Evolutionary conservation across 768 basidiomycete species (phyloP).

Genomic region (Hortiboletus flavorubellus): DNA sequence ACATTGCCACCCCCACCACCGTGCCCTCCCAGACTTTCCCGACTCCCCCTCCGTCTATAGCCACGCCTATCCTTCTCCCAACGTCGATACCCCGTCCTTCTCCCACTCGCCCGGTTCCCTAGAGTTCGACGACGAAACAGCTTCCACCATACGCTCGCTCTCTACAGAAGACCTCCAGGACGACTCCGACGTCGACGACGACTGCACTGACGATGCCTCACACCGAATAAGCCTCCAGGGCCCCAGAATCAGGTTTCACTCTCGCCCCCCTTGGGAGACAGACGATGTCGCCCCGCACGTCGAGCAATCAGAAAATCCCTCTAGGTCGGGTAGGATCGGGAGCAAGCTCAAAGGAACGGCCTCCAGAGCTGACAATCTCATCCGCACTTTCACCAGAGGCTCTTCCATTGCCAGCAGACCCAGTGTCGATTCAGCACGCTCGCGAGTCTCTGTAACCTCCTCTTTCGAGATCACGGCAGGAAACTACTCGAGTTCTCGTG

Average conservation of each 20-base stretch:
- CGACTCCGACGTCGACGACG: constrained; percentile 30
- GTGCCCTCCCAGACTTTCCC: constrained; percentile 50
- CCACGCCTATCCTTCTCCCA: constrained; percentile 55
- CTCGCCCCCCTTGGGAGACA: constrained; percentile 78
- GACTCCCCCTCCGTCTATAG: constrained; percentile 74
- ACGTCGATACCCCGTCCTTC: constrained; percentile 31
- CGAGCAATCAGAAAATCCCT: constrained; percentile 43
- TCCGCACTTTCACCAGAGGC: constrained; percentile 45
- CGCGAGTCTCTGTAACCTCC: constrained; percentile 47
- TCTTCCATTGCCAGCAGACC: constrained; percentile 47
- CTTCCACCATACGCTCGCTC: constrained; percentile 25
- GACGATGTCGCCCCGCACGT: constrained; percentile 47
- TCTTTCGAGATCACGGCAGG: constrained; percentile 60
- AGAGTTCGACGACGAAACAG: constrained; percentile 53
- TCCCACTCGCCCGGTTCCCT: constrained; percentile 44
- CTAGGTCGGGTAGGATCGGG: constrained; percentile 29
- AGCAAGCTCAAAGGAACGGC: constrained; percentile 30
- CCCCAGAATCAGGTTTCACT: constrained; percentile 82
- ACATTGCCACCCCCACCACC: constrained; percentile 36
- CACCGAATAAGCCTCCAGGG: constrained; percentile 69
- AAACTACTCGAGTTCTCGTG: constrained; percentile 46
- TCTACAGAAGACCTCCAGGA: constrained; percentile 34
- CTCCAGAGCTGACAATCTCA: constrained; percentile 35
- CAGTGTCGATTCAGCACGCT: constrained; percentile 63
- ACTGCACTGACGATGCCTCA: constrained; percentile 42